Conservation (phyloP, 768 basidiomycete genomes). For the Strobilomyces dryophilus region DNA sequence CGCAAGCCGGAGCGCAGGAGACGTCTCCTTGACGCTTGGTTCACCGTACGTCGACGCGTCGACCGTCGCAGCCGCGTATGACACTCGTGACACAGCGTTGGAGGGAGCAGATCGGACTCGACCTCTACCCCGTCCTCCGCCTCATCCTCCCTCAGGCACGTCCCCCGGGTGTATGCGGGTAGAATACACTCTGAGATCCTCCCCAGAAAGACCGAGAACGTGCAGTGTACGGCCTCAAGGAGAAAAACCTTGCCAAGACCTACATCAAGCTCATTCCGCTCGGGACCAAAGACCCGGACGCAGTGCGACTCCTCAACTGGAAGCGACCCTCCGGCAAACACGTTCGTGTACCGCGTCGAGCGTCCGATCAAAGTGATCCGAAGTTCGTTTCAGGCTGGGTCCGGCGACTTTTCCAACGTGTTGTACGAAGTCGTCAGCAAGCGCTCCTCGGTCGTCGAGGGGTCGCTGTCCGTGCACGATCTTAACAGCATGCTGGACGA, state of each 20-base stretch:
- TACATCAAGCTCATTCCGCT: conserved; percentile 90
- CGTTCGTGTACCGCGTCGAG: conserved; percentile 37
- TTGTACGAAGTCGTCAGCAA: conserved; percentile 84
- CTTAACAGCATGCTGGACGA: conserved; percentile 81
- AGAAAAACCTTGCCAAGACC: conserved; percentile 88
- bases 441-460: conserved; percentile 74
- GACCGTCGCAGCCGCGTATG: background rate
- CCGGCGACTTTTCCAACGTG: conserved; percentile 87
- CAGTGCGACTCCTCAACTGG: conserved; percentile 84
- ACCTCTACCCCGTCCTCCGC: conserved; percentile 86
- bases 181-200: background rate
- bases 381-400: conserved; percentile 46
- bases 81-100: conserved; percentile 55
- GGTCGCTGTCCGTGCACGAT: conserved; percentile 74
- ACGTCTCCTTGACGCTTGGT: conserved; percentile 72
- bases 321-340: conserved; percentile 71
- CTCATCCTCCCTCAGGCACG: conserved; percentile 85
- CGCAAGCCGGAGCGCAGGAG: conserved; percentile 70
- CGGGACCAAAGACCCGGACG: conserved; percentile 73
- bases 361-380: background rate
- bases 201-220: conserved; percentile 89
- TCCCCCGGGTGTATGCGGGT: background rate
- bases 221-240: conserved; percentile 90
- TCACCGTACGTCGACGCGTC: conserved; percentile 53
- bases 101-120: conserved; percentile 80